Percentiles rank a stretch among this genome's conserved stretches.
Evolutionary conservation across 495 filamentous ascomycete species (phyloP).

Genomic region (Staphylotrichum tortipilum): DNA sequence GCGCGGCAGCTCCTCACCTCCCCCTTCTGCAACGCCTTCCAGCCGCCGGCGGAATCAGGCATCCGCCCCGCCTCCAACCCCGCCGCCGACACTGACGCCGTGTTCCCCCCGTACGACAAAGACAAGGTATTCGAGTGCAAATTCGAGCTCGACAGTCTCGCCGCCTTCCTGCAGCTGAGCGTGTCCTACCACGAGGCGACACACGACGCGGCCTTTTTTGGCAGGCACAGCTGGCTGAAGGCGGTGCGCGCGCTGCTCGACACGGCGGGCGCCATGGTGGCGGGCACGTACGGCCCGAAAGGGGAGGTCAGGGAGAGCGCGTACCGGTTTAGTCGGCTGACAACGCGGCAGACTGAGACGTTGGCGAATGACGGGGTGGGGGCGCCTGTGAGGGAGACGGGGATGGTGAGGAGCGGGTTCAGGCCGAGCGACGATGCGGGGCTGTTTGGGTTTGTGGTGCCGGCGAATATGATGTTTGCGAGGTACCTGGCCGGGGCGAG

Average conservation of each 20-base stretch:
- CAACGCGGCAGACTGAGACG: conserved; percentile 50
- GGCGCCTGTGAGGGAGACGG: conserved; percentile 50
- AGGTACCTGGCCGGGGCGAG: conserved; percentile 41
- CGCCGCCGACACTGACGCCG: conserved; percentile 12
- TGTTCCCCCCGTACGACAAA: conserved; percentile 12
- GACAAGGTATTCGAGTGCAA: conserved; percentile 44
- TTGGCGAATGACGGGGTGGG: conserved; percentile 50
- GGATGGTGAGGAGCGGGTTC: conserved; percentile 54
- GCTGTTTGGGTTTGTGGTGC: conserved; percentile 52
- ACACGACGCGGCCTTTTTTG: conserved; percentile 49
- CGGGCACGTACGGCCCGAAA: conserved; percentile 47
- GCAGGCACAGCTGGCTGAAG: conserved; percentile 43
- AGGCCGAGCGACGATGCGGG: conserved; percentile 54
- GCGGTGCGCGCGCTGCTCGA: conserved; percentile 43
- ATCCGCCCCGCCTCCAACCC: conserved; percentile 32
- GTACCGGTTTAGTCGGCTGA: conserved; percentile 50
- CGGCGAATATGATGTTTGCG: conserved; percentile 63
- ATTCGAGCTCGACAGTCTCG: conserved; percentile 61
- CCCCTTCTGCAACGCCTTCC: conserved; percentile 60
- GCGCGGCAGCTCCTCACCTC: conserved; percentile 49
- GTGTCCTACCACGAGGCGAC: conserved; percentile 52
- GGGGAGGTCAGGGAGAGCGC: conserved; percentile 44
- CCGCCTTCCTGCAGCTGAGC: conserved; percentile 54
- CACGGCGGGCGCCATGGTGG: conserved; percentile 42
- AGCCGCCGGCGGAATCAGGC: conserved; percentile 48